Conservation (phyloP, 192 early-diverging fungal species). For the Kappamyces sp. region DNA sequence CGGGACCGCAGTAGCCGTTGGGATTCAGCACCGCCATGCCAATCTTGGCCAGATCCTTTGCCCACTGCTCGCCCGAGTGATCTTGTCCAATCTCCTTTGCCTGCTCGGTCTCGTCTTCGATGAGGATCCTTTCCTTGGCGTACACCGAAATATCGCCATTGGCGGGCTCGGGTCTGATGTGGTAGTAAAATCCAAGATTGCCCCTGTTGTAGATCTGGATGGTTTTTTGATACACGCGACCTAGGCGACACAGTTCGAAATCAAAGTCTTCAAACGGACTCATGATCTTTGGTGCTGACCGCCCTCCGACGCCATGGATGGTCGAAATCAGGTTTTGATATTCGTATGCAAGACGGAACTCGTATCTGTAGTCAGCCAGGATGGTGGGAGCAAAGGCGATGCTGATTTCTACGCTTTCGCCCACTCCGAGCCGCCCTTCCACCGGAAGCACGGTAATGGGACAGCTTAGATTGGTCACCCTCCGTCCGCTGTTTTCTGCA, state of each 20-base stretch:
- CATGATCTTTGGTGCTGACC: slow-evolving; percentile 36
- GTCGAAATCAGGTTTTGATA: slow-evolving; percentile 33
- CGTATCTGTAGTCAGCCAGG: slow-evolving; percentile 44
- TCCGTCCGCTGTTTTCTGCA: background rate
- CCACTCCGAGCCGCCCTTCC: slow-evolving; percentile 34
- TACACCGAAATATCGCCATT: slow-evolving; percentile 38
- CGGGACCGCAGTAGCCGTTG: slow-evolving; percentile 42
- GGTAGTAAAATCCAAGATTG: slow-evolving; percentile 48
- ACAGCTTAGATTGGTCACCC: slow-evolving; percentile 10
- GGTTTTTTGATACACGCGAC: slow-evolving; percentile 38
- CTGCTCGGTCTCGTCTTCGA: slow-evolving; percentile 11
- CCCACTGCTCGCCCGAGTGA: slow-evolving; percentile 20
- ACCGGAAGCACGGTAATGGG: slow-evolving; percentile 31
- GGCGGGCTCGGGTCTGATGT: slow-evolving; percentile 45
- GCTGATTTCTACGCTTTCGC: slow-evolving; percentile 29
- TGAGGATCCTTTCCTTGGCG: slow-evolving; percentile 19
- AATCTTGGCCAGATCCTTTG: slow-evolving; percentile 19
- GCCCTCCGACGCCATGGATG: slow-evolving; percentile 44
- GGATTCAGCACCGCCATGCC: slow-evolving; percentile 40
- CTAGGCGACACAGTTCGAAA: slow-evolving; percentile 52
- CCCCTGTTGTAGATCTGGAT: slow-evolving; percentile 44
- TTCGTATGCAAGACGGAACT: slow-evolving; percentile 41
- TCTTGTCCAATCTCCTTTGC: slow-evolving; percentile 5
- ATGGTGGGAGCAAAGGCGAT: slow-evolving; percentile 41
- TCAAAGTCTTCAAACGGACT: slow-evolving; percentile 42